A percentile compares a stretch with the other conserved stretches of the same genome.
Evolutionary conservation across 1,284 basidiomycete species (phyloP).

Genomic region (Pulveroboletus sp.): DNA sequence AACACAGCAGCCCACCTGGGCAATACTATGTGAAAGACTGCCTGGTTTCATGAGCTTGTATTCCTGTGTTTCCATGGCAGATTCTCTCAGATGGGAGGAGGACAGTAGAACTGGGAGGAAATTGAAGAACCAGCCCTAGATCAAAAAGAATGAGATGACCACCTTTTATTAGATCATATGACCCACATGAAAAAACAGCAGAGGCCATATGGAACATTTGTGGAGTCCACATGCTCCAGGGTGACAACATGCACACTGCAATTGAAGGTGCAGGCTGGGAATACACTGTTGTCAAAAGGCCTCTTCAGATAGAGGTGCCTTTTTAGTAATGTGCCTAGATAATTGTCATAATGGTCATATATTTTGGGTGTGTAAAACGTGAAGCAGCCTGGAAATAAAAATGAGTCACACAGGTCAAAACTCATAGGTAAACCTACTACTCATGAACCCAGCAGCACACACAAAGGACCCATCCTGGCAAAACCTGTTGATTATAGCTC

Average conservation of each 20-base stretch:
- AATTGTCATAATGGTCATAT: background rate
- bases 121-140: background rate
- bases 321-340: too few species aligned
- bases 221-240: background rate
- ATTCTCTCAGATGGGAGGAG: background rate
- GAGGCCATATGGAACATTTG: background rate
- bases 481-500: background rate
- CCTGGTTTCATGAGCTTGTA: background rate
- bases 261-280: background rate
- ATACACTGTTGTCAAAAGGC: background rate
- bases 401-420: too few species aligned
- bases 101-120: background rate
- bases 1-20: background rate
- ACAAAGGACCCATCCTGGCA: background rate
- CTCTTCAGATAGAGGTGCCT: background rate
- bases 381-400: background rate
- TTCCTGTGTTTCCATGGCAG: background rate
- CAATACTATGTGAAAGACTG: background rate
- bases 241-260: background rate
- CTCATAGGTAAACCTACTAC: background rate
- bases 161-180: background rate
- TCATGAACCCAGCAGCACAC: background rate
- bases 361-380: background rate
- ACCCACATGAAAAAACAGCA: background rate
- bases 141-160: background rate